A percentile compares a stretch with the other conserved stretches of the same genome.
These are phyloP conservation scores for Adansonia madagascariensis DNA, from an alignment of 441 rosid species.

Conservation along the genomic window DNA sequence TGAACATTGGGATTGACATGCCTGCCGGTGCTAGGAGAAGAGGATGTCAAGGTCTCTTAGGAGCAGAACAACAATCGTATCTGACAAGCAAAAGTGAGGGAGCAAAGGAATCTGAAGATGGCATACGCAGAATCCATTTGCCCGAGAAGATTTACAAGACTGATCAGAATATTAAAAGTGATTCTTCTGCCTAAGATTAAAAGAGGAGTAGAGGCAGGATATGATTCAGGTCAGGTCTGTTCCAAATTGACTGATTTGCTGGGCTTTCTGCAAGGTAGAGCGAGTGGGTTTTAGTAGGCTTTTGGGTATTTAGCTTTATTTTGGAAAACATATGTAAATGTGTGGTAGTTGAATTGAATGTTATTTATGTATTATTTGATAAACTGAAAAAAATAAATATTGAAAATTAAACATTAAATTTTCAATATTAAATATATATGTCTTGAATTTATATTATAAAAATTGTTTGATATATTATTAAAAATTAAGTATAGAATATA, in stretches of 20 bases:
- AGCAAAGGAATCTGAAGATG: slow-evolving; percentile 27
- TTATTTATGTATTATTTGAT: neutral
- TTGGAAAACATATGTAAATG: neutral
- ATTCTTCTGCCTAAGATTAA: slow-evolving; percentile 53
- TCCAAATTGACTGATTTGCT: neutral
- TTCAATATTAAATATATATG: too few relatives aligned
- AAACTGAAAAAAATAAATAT: too few relatives aligned
- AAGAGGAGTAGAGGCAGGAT: slow-evolving; percentile 27
- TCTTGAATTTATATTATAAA: too few relatives aligned
- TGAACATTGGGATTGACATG: slow-evolving; percentile 35
- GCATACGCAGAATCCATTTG: slow-evolving; percentile 35
- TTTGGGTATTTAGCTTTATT: too few relatives aligned
- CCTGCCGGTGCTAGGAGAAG: slow-evolving; percentile 41
- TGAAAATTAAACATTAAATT: too few relatives aligned
- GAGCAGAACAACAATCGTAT: slow-evolving; percentile 48
- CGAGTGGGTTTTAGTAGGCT: neutral
- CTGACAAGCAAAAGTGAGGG: slow-evolving; percentile 57
- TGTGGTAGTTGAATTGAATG: neutral
- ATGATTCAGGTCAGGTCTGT: neutral
- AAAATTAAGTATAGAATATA: too few relatives aligned
- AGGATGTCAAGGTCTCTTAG: slow-evolving; percentile 57
- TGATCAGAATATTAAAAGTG: slow-evolving; percentile 55
- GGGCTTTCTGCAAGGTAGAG: too few relatives aligned
- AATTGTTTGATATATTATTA: too few relatives aligned
- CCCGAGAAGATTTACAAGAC: slow-evolving; percentile 45